phyloP scores from a whole-genome alignment of 208 protist genomes.

The Naegleria fowleri region DNA sequence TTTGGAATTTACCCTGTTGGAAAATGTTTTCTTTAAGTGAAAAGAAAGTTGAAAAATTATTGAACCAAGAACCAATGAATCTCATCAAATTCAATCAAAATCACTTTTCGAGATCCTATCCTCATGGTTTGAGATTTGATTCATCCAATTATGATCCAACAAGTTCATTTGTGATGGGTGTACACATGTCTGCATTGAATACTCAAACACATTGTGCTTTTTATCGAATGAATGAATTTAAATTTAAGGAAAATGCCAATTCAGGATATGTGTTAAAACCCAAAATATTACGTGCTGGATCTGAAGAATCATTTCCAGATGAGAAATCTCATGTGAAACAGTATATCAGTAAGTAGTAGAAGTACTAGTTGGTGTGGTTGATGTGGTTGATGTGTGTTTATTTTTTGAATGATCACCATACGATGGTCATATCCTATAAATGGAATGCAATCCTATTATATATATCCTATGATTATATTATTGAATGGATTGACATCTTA shows the following conservation, averaged over 20 bases:
- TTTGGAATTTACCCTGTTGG: neutral
- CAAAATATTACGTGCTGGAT: neutral
- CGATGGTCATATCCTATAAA: too few relatives aligned
- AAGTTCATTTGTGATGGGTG: constrained; percentile 62
- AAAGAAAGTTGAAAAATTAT: neutral
- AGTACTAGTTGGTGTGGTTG: too few relatives aligned
- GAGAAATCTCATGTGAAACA: neutral
- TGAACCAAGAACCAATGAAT: neutral
- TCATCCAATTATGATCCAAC: constrained; percentile 82
- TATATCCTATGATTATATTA: too few relatives aligned
- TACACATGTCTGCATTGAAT: constrained; percentile 79
- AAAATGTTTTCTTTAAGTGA: neutral
- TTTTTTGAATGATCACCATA: too few relatives aligned
- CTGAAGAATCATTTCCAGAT: neutral
- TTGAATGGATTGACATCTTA: too few relatives aligned
- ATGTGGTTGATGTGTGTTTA: too few relatives aligned
- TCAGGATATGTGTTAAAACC: neutral
- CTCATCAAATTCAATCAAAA: constrained; percentile 44
- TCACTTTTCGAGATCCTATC: constrained; percentile 79
- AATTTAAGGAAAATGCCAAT: neutral
- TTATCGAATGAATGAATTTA: neutral
- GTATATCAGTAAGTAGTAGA: neutral
- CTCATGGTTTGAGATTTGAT: constrained; percentile 71
- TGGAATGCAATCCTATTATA: too few relatives aligned
- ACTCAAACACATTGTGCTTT: constrained; percentile 54